Base-by-base conservation (phyloP, 352 stramenopile genomes). In the Phytophthora ramorum region DNA sequence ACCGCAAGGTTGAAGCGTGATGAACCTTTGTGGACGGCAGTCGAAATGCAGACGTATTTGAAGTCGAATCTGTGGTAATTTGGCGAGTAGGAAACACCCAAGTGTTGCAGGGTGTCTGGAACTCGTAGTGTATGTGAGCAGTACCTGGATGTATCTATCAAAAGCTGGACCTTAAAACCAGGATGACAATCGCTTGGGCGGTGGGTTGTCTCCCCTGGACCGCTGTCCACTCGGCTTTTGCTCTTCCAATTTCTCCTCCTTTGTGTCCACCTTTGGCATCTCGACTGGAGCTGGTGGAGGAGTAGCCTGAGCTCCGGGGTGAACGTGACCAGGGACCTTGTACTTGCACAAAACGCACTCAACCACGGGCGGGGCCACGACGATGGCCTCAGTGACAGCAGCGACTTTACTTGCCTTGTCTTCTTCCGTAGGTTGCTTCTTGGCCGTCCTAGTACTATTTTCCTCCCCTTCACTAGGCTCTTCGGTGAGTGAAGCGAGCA, bases 341-440 rank as follows among this genome's bases (percentile, higher is more conserved):
- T 86, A 87, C 63, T 88, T 85, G 73, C 79, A 89, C 38, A 89
- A 55, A 1, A 66, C 74, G 24, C 80, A 89, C 48, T 76, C 70
- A 12, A 75, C 53, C 24, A 69, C 52, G 4, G 58, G 53, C 6
- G 61, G 26, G n/a, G 66, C 45, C 17, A 66, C 47, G 1, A 73
- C 48, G 30, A 69, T 63, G 0, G 53, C 47, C 22, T 55, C 35
- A 17, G 38, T 46, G n/a, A 52, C 44, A 61, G 20, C 17, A 4
- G 17, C 22, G n/a, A 16, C 26, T 34, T 58, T 46, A 32, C 14
- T 40, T 13, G 38, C 7, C 2, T 61, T 48, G 10, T 30, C 45
- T 28, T 57, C 54, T 16, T 47, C 28, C 6, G 19, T 2, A 16
- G 22, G 28, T 10, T 35, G 22, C 3, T 22, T 56, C 7, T 35